These are phyloP conservation scores for Fusarium udum DNA, from an alignment of 2,329 filamentous ascomycete genomes.

Conservation along the genomic window DNA sequence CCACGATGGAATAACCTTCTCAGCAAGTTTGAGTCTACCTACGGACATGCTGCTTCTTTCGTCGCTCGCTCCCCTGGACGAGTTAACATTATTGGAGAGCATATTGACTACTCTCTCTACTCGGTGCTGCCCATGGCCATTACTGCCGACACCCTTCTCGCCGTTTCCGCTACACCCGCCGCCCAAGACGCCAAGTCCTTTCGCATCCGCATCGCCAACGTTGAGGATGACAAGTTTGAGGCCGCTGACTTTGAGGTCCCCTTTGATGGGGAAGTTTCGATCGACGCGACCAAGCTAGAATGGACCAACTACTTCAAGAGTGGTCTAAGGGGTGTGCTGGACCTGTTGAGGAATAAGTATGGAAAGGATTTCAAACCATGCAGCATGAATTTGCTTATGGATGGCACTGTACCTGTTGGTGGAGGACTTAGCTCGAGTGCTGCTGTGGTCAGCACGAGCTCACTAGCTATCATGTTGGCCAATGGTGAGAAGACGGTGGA, in stretches of 20 bases:
- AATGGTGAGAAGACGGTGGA: slow-evolving; percentile 82
- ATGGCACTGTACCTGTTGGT: slow-evolving; percentile 91
- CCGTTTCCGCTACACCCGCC: slow-evolving; percentile 69
- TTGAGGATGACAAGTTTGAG: slow-evolving; percentile 79
- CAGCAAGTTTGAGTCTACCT: slow-evolving; percentile 73
- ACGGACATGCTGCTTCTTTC: slow-evolving; percentile 78
- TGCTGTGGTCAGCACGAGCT: slow-evolving; percentile 90
- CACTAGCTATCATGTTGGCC: slow-evolving; percentile 85
- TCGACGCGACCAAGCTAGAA: slow-evolving; percentile 86
- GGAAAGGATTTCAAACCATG: slow-evolving; percentile 68
- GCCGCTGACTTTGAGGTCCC: slow-evolving; percentile 78
- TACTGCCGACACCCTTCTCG: slow-evolving; percentile 88
- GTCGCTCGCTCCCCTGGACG: slow-evolving; percentile 90
- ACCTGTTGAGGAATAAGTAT: slow-evolving; percentile 75
- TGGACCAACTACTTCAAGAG: slow-evolving; percentile 99
- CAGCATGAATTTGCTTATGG: slow-evolving; percentile 88
- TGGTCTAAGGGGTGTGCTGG: slow-evolving; percentile 82
- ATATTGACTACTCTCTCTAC: slow-evolving; percentile 98
- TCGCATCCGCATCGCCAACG: slow-evolving; percentile 81
- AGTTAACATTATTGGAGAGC: slow-evolving; percentile 98
- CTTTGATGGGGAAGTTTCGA: slow-evolving; percentile 70
- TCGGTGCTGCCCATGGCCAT: slow-evolving; percentile 96
- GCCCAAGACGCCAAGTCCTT: slow-evolving; percentile 63
- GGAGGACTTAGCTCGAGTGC: slow-evolving; percentile 94
- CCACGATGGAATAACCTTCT: slow-evolving; percentile 81